Base-by-base conservation (phyloP, 2,329 filamentous ascomycete genomes). In the Arachnomyces sp. region DNA sequence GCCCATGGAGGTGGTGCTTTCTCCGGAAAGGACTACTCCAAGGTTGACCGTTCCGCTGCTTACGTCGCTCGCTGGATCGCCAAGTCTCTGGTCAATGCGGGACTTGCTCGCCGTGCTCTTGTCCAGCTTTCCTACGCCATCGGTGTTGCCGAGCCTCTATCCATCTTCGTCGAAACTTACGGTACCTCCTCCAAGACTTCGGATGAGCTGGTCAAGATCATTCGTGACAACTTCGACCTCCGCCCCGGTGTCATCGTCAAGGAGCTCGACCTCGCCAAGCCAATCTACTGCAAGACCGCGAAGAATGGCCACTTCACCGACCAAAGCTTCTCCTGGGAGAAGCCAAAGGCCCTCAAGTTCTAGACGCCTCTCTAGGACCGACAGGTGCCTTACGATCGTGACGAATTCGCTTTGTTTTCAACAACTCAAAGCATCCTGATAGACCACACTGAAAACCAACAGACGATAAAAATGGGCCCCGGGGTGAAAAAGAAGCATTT, bases 261-360 rank as follows among this genome's bases (percentile, higher is more conserved):
- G 74, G 89, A 95, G 73, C 84, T 98, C 52, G 83, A 92, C 72
- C 79, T 98, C 52, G 83, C 81, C 68, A 87, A 88, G 71, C 92
- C 92, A 64, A 95, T 96, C 76, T 98, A 98, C 82, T 81, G 81
- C 78, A 79, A 90, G 76, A 98, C 92, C 43, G 92, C 92, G 72
- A 95, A 95, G 85, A 96, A 96, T 74, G 92, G 92, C 58, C 92
- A 98, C 80, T 98, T 98, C 72, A 94, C 88, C 71, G 92, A 95
- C 84, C 92, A 94, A 79, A 74, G 68, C 68, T 98, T 98, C 79
- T 80, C 74, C 71, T 98, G 92, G 92, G 92, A 98, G 81, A 79
- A 96, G 80, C 90, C 92, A 62, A 95, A 94, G 85, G 59, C 75
- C 55, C 85, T 98, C 62, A 89, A 84, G 72, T 83, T 86, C 71